Evolutionary conservation across 2,329 filamentous ascomycete species (phyloP).

Genomic region (Pseudogymnoascus sp.): DNA sequence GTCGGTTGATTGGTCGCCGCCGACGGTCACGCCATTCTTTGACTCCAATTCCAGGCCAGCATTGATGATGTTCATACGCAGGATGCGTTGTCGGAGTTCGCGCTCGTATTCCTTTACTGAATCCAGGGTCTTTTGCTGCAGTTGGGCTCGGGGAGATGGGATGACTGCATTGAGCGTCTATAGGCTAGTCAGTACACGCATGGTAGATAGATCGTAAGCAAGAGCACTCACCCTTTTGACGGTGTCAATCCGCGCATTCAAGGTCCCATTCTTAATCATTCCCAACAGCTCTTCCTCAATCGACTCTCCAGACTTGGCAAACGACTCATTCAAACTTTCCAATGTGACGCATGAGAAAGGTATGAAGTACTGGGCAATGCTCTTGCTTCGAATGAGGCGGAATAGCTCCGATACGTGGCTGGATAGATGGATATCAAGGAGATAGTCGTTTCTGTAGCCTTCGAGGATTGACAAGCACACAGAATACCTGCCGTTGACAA

Average conservation of each 20-base stretch:
- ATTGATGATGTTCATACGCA: conserved; percentile 67
- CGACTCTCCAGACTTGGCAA: conserved; percentile 54
- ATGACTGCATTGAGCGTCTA: conserved; percentile 67
- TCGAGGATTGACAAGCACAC: conserved; percentile 77
- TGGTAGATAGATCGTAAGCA: neutral
- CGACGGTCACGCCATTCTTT: conserved; percentile 25
- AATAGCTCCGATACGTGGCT: conserved; percentile 66
- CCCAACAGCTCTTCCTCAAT: conserved; percentile 68
- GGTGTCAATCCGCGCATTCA: conserved; percentile 77
- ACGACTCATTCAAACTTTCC: conserved; percentile 68
- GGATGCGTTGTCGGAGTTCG: conserved; percentile 67
- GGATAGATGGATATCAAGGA: conserved; percentile 82
- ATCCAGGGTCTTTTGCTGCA: conserved; percentile 63
- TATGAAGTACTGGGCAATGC: conserved; percentile 85
- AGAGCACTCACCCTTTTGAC: conserved; percentile 57
- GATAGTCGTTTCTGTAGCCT: conserved; percentile 73
- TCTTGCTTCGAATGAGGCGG: conserved; percentile 72
- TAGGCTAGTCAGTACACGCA: conserved; percentile 15
- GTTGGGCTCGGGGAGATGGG: conserved; percentile 56
- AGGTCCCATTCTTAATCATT: conserved; percentile 66
- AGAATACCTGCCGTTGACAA: conserved; percentile 85
- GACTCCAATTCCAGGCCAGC: conserved; percentile 63
- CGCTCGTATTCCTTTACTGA: conserved; percentile 65
- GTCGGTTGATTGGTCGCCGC: neutral
- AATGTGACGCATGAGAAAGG: conserved; percentile 86